Evolutionary conservation across 768 basidiomycete species (phyloP).

Genomic region (Russula olivacea): DNA sequence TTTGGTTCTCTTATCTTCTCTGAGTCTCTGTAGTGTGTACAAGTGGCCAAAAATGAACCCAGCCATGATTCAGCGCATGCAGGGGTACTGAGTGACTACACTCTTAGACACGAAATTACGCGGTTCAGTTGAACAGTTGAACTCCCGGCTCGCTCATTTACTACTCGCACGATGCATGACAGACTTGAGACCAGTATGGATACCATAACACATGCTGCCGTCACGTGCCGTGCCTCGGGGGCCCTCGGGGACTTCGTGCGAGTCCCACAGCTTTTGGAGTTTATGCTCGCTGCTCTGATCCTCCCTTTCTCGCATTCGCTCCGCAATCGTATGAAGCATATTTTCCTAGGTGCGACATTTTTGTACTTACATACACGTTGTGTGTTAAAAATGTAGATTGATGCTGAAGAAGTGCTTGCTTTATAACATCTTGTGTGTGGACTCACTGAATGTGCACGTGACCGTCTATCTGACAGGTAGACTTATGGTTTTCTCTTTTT

Average conservation of each 20-base stretch:
- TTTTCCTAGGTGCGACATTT: background rate
- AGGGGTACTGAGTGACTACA: background rate
- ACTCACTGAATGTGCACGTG: background rate
- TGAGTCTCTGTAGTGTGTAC: conserved; percentile 6
- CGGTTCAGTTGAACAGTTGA: background rate
- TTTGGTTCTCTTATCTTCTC: background rate
- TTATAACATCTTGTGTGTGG: no score
- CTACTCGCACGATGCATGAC: background rate
- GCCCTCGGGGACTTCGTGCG: no score
- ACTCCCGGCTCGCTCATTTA: background rate
- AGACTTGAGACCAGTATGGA: background rate
- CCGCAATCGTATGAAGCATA: no score
- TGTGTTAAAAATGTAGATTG: no score
- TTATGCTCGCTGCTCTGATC: background rate
- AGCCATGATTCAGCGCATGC: conserved; percentile 20
- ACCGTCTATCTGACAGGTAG: background rate
- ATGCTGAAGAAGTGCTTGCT: no score
- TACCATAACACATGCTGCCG: background rate
- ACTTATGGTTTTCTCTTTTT: no score
- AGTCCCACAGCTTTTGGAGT: background rate
- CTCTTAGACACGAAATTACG: no score
- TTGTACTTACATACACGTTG: no score
- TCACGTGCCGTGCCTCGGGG: no score
- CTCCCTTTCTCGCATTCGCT: background rate
- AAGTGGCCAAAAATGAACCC: conserved; percentile 26